Evolutionary conservation across 1,284 basidiomycete genomes (phyloP).

Genomic region (Ceratobasidium sp.): DNA sequence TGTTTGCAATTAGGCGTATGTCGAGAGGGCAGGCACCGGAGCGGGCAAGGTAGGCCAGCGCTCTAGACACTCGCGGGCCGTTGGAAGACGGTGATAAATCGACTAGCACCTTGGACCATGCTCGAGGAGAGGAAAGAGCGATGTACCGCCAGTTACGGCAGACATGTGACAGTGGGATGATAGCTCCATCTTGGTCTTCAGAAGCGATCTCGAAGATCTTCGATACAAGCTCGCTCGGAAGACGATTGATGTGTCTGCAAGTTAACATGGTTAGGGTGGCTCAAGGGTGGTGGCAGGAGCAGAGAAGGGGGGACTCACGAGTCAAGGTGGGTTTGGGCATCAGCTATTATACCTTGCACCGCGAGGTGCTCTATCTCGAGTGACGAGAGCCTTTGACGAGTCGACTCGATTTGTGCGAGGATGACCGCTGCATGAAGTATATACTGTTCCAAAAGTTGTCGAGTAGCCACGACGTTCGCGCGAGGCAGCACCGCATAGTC

Average conservation of each 20-base stretch:
- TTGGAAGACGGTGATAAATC: slow-evolving; percentile 28
- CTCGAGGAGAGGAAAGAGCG: slow-evolving; percentile 38
- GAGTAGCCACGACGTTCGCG: slow-evolving; percentile 4
- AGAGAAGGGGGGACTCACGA: slow-evolving; percentile 23
- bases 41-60: slow-evolving; percentile 35
- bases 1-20: slow-evolving; percentile 26
- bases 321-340: slow-evolving; percentile 1
- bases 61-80: slow-evolving; percentile 13
- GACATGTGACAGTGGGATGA: slow-evolving; percentile 40
- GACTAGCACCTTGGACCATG: slow-evolving; percentile 35
- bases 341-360: slow-evolving; percentile 1
- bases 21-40: slow-evolving; percentile 42
- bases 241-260: slow-evolving; percentile 11
- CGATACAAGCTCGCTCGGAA: slow-evolving; percentile 39
- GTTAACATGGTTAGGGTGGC: slow-evolving; percentile 1
- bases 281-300: not conserved
- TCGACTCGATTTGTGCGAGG: slow-evolving; percentile 18
- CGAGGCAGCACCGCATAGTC: slow-evolving; percentile 10
- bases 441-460: slow-evolving; percentile 29
- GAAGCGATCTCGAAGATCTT: slow-evolving; percentile 36
- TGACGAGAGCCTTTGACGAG: slow-evolving; percentile 13
- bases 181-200: slow-evolving; percentile 33
- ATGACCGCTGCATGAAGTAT: slow-evolving; percentile 10
- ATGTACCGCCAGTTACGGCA: slow-evolving; percentile 34
- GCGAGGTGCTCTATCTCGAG: slow-evolving; percentile 11